phyloP scores from a whole-genome alignment of 2,329 filamentous ascomycete species.

The Nannizzia gypsea region DNA sequence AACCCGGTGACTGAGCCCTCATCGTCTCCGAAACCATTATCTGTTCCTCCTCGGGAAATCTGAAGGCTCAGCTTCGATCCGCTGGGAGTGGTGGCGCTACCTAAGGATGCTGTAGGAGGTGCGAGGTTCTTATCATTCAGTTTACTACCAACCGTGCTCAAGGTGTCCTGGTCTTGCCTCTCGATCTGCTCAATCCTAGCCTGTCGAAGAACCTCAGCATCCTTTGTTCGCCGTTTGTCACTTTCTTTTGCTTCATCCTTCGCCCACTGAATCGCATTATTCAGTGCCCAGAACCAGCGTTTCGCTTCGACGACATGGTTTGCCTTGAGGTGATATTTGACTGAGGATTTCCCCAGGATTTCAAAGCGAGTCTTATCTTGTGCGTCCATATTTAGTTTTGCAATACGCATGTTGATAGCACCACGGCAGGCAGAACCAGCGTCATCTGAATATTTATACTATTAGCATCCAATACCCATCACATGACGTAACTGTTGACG shows the following conservation, averaged over 20 bases:
- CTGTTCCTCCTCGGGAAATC: constrained; percentile 36
- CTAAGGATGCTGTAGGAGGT: constrained; percentile 23
- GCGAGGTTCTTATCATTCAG: constrained; percentile 28
- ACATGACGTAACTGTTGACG: not conserved
- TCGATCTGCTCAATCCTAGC: constrained; percentile 64
- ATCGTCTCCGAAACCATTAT: constrained; percentile 42
- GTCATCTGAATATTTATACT: constrained; percentile 49
- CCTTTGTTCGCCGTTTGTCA: constrained; percentile 60
- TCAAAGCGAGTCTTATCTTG: constrained; percentile 98
- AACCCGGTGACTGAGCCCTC: constrained; percentile 41
- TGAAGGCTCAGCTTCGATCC: constrained; percentile 40
- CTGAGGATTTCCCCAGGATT: constrained; percentile 93
- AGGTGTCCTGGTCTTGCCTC: constrained; percentile 37
- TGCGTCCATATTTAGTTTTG: constrained; percentile 84
- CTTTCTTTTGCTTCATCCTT: constrained; percentile 95
- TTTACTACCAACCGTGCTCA: constrained; percentile 21
- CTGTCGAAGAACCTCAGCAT: constrained; percentile 62
- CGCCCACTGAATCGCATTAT: constrained; percentile 96
- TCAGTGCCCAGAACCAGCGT: constrained; percentile 96
- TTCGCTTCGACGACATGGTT: constrained; percentile 98
- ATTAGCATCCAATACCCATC: not conserved
- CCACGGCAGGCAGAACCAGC: constrained; percentile 90
- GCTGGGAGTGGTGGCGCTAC: constrained; percentile 25
- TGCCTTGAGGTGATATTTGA: constrained; percentile 95
- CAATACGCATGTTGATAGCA: constrained; percentile 98